Evolutionary conservation across 768 basidiomycete genomes (phyloP), one percentile per base, ranked within the genome.

Genomic region (Amanita subjunquillea): DNA sequence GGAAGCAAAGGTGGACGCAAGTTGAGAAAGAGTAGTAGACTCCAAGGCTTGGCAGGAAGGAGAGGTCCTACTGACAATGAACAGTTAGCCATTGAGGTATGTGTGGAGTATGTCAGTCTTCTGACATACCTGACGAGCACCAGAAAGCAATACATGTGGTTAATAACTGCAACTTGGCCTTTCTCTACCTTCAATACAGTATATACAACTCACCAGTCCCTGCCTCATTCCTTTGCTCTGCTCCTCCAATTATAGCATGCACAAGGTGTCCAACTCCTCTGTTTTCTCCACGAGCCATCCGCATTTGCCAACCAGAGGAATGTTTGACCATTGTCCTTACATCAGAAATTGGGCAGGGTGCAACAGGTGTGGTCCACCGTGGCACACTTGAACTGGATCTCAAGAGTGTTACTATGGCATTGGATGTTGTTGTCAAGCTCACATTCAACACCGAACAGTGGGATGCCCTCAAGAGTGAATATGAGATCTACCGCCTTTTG

Each of bases 341-440:
- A 5, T 59, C 56, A 12, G 58, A 59, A 55, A 59, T 59, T 50
- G 58, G 56, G 48, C 58, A 30, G 34, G 58, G 58, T 17, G 56
- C 58, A 49, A 59, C n/a, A n/a, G n/a, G n/a, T n/a, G n/a, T n/a
- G n/a, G n/a, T n/a, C n/a, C n/a, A n/a, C n/a, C n/a, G n/a, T n/a
- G n/a, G n/a, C n/a, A n/a, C n/a, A n/a, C n/a, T n/a, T n/a, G n/a
- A n/a, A n/a, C n/a, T n/a, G n/a, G n/a, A n/a, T n/a, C n/a, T n/a
- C n/a, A n/a, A n/a, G n/a, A n/a, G n/a, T n/a, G n/a, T n/a, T n/a
- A n/a, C n/a, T n/a, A n/a, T n/a, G n/a, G n/a, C n/a, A n/a, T n/a
- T n/a, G n/a, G n/a, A n/a, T n/a, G n/a, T n/a, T n/a, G n/a, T n/a
- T n/a, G n/a, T n/a, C n/a, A n/a, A n/a, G n/a, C n/a, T n/a, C n/a